Conservation (phyloP, 2,329 filamentous ascomycete species). For the Colletotrichum higginsianum region DNA sequence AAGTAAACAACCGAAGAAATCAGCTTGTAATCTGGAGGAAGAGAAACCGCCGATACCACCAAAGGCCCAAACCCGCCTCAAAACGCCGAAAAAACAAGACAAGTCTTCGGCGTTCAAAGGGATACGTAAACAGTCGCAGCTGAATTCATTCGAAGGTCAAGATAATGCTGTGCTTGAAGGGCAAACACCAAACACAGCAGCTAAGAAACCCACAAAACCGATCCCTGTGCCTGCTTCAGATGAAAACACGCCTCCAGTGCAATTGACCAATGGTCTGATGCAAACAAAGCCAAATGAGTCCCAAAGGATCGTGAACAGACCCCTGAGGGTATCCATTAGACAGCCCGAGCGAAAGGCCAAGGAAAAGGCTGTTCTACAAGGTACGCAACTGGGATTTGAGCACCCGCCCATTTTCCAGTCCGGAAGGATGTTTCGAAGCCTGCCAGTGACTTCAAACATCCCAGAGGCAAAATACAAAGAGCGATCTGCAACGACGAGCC, state of each 20-base stretch:
- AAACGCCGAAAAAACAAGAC: neutral
- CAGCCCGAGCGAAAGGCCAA: constrained; percentile 45
- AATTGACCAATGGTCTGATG: neutral
- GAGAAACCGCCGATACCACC: constrained; percentile 22
- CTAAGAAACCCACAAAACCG: neutral
- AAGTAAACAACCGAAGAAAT: neutral
- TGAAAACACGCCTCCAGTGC: neutral
- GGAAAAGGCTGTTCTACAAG: constrained; percentile 31
- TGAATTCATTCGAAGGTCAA: neutral
- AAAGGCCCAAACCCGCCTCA: constrained; percentile 26
- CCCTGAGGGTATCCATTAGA: constrained; percentile 29
- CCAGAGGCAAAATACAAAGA: neutral
- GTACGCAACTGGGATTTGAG: neutral
- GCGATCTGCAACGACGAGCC: constrained; percentile 9
- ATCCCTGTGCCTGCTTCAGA: neutral
- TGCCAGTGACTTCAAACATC: constrained; percentile 9
- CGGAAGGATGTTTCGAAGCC: constrained; percentile 7
- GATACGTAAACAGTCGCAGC: constrained; percentile 10
- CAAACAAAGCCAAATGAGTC: neutral
- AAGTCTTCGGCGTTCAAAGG: neutral
- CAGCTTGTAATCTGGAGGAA: neutral
- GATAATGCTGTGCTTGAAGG: neutral
- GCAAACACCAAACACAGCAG: neutral
- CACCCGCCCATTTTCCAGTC: constrained; percentile 20
- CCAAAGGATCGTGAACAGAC: neutral